Evolutionary conservation across 768 basidiomycete genomes (phyloP).

Genomic region (Mycena rosella): DNA sequence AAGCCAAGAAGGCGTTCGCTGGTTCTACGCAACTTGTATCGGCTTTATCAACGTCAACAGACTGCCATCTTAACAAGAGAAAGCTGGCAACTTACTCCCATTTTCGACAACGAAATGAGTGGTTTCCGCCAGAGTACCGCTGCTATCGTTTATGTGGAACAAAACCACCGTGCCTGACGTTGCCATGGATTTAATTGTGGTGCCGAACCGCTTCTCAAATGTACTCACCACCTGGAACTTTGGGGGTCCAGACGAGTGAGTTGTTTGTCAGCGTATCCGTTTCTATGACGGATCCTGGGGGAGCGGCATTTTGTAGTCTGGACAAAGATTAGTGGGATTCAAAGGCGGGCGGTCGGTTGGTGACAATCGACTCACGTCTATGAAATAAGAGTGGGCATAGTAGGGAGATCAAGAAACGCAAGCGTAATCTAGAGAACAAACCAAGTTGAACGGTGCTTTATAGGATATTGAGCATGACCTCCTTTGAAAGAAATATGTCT

Average conservation of each 20-base stretch:
- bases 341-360: neutral
- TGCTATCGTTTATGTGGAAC: conserved; percentile 20
- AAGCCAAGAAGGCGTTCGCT: neutral
- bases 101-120: conserved; percentile 21
- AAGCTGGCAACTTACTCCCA: conserved; percentile 10
- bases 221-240: conserved; percentile 22
- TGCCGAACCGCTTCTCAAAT: neutral
- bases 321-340: neutral
- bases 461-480: neutral
- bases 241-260: conserved; percentile 12
- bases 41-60: neutral
- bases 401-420: too few species aligned
- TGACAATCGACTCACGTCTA: conserved; percentile 1
- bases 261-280: neutral
- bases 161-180: conserved; percentile 2
- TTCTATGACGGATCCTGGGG: conserved; percentile 5
- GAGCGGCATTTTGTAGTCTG: conserved; percentile 15
- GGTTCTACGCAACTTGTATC: conserved; percentile 23
- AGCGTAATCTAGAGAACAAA: conserved; percentile 3
- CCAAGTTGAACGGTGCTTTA: conserved; percentile 20
- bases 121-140: conserved; percentile 8
- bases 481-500: neutral
- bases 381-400: neutral
- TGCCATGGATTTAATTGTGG: neutral
- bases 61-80: neutral